Evolutionary conservation across 139 green algal genomes (phyloP), one percentile per base, ranked within the genome.

Genomic region (Medakamo hakoo): DNA sequence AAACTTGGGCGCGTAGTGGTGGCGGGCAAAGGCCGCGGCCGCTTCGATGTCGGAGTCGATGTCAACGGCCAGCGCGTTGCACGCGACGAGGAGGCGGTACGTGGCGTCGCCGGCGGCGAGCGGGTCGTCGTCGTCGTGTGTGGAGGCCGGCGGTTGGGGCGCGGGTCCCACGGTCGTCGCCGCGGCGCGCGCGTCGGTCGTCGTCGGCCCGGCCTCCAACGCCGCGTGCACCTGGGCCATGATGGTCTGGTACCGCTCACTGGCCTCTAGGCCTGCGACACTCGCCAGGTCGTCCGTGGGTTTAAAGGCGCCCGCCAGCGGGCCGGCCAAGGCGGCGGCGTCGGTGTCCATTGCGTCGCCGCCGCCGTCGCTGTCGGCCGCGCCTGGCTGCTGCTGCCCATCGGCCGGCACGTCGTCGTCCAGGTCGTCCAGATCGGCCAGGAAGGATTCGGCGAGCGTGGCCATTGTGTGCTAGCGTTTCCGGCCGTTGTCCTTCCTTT

Each of bases 371-470:
- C 68, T 75, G 49, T 81, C 78, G 16, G 69, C 71, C 14, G 70
- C 65, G 2, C 61, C n/a, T n/a, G n/a, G n/a, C 64, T 63, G 22
- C 30, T 58, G 59, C 23, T 72, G 55, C 49, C 77, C 57, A 16
- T 82, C 71, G n/a, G 71, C 68, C 27, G 79, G 62, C 52, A 77
- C 72, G 4, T 68, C 85, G n/a, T 98, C 92, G 0, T 83, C 91
- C 0, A 98, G 68, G 49, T 98, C 90, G 4, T 97, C 88, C 20
- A 98, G 57, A 56, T 98, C 91, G 18, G 84, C 90, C n/a, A 98
- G 68, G 66, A 98, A 98, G 9, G 69, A 83, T 32, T 97, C 92
- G 49, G 90, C 90, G 1, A 96, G 68, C 4, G 90, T 94, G 16
- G 82, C 76, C 83, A 88, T 88, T 20, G 56, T 30, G 57, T 52